Conservation (phyloP, 352 stramenopile species). For the Globisporangium nagaii region DNA sequence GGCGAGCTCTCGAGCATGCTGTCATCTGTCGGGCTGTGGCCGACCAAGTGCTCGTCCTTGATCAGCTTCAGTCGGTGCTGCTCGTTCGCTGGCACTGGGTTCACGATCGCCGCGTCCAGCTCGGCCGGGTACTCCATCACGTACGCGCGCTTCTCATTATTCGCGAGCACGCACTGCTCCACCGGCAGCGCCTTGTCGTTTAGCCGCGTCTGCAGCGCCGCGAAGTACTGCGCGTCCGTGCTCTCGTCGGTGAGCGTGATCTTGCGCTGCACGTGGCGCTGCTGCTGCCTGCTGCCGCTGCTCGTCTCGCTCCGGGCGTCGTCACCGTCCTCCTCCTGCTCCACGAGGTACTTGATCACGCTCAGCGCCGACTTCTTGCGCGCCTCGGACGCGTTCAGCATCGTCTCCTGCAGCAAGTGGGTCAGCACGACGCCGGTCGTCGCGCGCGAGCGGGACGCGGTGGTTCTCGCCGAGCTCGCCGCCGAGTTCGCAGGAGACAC, state of each 20-base stretch:
- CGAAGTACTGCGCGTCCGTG: conserved; percentile 6
- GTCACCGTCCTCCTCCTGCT: conserved; percentile 14
- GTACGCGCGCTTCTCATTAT: conserved; percentile 6
- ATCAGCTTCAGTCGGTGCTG: conserved; percentile 2
- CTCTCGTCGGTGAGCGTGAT: conserved; percentile 7
- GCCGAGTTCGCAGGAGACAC: neutral
- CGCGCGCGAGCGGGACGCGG: too few relatives aligned
- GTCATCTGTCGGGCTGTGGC: too few relatives aligned
- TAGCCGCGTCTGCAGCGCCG: neutral
- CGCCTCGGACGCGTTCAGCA: conserved; percentile 9
- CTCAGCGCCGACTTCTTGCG: conserved; percentile 21
- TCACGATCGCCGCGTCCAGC: neutral
- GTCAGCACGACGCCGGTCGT: conserved; percentile 10
- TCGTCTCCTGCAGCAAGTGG: conserved; percentile 20
- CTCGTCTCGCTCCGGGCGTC: too few relatives aligned
- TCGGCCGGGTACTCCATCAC: conserved; percentile 7
- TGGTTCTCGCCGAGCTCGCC: too few relatives aligned
- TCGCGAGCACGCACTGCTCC: conserved; percentile 9
- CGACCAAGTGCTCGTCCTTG: neutral
- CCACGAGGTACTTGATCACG: conserved; percentile 30
- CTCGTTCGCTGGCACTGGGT: conserved; percentile 4
- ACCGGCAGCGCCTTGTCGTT: conserved; percentile 26
- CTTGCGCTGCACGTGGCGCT: neutral
- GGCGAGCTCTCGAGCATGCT: neutral
- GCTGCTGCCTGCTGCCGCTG: neutral